Evolutionary conservation across 768 basidiomycete genomes (phyloP).

Genomic region (Psilocybe cubensis): DNA sequence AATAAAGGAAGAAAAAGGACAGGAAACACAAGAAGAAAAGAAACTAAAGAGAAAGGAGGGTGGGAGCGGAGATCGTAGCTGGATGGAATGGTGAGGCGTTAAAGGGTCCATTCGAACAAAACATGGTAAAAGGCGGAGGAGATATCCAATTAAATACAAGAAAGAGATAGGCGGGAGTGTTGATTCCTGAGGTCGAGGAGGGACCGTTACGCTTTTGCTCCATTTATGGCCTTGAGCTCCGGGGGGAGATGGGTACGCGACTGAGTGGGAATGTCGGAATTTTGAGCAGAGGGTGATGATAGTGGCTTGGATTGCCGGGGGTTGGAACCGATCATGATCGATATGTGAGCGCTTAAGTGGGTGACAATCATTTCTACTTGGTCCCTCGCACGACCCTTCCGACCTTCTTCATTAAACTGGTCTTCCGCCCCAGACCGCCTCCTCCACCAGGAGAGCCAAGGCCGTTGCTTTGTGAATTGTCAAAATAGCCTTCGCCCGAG

Average conservation of each 20-base stretch:
- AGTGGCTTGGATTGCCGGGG: background rate
- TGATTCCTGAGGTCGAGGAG: background rate
- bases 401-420: constrained; percentile 81
- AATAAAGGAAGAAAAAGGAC: constrained; percentile 7
- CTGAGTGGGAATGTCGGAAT: background rate
- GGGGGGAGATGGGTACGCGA: background rate
- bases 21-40: constrained; percentile 6
- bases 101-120: background rate
- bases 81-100: background rate
- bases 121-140: background rate
- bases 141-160: constrained; percentile 16
- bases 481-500: constrained; percentile 57
- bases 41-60: background rate
- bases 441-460: constrained; percentile 36
- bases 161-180: constrained; percentile 7
- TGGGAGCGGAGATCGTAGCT: constrained; percentile 3
- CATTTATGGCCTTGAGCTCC: background rate
- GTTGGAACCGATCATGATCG: constrained; percentile 15
- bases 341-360: background rate
- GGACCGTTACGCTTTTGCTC: too few relatives aligned
- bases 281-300: background rate
- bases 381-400: constrained; percentile 70
- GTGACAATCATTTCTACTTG: constrained; percentile 27
- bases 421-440: constrained; percentile 62
- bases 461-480: constrained; percentile 33